phyloP scores from a whole-genome alignment of 768 basidiomycete genomes.

The Aureoboletus auriporus region DNA sequence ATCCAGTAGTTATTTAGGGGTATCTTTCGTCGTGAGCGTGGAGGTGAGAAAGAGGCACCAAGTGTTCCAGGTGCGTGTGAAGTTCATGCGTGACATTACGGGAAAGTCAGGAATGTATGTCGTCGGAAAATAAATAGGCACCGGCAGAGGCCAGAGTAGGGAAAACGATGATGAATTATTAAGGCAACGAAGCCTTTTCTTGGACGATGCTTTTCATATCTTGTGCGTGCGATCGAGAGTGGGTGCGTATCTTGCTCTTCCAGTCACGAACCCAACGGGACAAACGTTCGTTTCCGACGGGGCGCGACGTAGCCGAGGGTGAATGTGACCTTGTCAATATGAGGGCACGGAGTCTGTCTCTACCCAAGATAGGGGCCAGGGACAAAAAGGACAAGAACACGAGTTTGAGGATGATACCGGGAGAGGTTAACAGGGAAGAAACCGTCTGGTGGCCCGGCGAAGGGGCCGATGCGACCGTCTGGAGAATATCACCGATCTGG shows the following conservation, averaged over 20 bases:
- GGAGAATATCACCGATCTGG: slow-evolving; percentile 84
- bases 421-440: slow-evolving; percentile 81
- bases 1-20: slow-evolving; percentile 28
- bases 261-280: slow-evolving; percentile 64
- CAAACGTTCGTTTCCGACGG: slow-evolving; percentile 33
- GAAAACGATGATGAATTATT: slow-evolving; percentile 11
- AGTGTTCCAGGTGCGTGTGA: slow-evolving; percentile 16
- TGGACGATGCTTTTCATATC: slow-evolving; percentile 48
- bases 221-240: slow-evolving; percentile 48
- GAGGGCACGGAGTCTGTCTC: slow-evolving; percentile 59
- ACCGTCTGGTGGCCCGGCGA: slow-evolving; percentile 72
- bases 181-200: slow-evolving; percentile 44
- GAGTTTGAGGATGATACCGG: slow-evolving; percentile 80
- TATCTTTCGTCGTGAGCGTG: slow-evolving; percentile 25
- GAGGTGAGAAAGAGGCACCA: slow-evolving; percentile 13
- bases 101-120: slow-evolving; percentile 9
- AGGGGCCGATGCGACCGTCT: slow-evolving; percentile 72
- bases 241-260: slow-evolving; percentile 55
- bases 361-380: slow-evolving; percentile 80
- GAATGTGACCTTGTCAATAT: slow-evolving; percentile 35
- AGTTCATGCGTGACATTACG: slow-evolving; percentile 21
- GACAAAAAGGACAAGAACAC: slow-evolving; percentile 79
- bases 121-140: slow-evolving; percentile 18
- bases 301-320: slow-evolving; percentile 15
- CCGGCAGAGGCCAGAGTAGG: slow-evolving; percentile 7